Conservation (phyloP, 2,329 filamentous ascomycete species). For the Lachnellula willkommii region DNA sequence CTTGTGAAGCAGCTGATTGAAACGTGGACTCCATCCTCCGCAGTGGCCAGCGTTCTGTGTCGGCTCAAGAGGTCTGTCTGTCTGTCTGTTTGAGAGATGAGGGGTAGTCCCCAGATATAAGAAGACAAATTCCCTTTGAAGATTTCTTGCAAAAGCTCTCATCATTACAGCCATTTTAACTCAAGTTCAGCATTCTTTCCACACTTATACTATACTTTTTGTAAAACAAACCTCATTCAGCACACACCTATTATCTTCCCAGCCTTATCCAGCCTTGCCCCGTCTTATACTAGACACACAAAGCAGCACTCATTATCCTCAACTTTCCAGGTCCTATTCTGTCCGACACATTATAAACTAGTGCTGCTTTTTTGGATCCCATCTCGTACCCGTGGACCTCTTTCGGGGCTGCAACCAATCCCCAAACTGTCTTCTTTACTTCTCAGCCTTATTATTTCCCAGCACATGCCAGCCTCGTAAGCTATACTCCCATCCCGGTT, state of each 20-base stretch:
- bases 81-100: background rate
- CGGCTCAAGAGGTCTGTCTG: background rate
- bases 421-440: slow-evolving; percentile 18
- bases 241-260: background rate
- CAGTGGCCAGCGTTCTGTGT: background rate
- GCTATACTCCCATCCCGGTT: background rate
- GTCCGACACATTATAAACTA: background rate
- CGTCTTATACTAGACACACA: too few species aligned
- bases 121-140: background rate
- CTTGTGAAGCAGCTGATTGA: background rate
- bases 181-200: background rate
- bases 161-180: background rate
- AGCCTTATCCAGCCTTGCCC: too few species aligned
- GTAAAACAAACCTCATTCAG: background rate
- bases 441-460: slow-evolving; percentile 13
- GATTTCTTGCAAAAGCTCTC: background rate
- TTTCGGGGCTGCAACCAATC: background rate
- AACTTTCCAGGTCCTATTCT: background rate
- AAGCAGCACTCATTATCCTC: too few species aligned
- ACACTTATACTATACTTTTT: background rate
- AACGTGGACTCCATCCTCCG: background rate
- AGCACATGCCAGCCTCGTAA: slow-evolving; percentile 12
- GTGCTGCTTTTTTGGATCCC: background rate
- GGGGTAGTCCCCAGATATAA: background rate
- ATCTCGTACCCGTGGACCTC: background rate